Evolutionary conservation across 1,284 basidiomycete genomes (phyloP).

Genomic region (Violaceomyces palustris): DNA sequence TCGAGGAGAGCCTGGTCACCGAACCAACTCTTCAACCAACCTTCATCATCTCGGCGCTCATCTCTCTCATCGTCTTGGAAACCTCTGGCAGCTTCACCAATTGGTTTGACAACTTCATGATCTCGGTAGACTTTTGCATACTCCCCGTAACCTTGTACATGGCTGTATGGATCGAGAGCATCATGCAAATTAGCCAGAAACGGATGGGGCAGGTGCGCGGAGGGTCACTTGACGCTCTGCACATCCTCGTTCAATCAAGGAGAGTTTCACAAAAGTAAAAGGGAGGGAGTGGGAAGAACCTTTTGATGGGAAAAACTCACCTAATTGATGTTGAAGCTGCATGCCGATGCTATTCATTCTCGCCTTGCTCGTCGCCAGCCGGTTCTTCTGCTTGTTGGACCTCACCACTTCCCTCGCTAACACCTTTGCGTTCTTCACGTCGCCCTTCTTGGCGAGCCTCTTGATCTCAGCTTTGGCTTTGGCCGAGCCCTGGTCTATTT

Average conservation of each 20-base stretch:
- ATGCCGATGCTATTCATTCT: conserved; percentile 82
- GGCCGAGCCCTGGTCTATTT: conserved; percentile 76
- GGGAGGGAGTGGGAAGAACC: too few relatives aligned
- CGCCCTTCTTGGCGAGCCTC: conserved; percentile 82
- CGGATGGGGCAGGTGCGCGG: too few relatives aligned
- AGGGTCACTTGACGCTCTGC: too few relatives aligned
- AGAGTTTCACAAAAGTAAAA: too few relatives aligned
- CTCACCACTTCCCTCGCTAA: conserved; percentile 90
- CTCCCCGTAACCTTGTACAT: conserved; percentile 96
- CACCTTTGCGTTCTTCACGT: conserved; percentile 84
- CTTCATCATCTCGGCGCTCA: conserved; percentile 99
- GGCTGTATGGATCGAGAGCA: too few relatives aligned
- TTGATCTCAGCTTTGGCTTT: conserved; percentile 82
- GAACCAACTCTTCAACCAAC: too few relatives aligned
- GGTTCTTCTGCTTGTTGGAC: conserved; percentile 88
- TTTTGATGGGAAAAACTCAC: conserved; percentile 61
- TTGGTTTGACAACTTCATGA: conserved; percentile 94
- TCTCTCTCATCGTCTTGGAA: conserved; percentile 85
- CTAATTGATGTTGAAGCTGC: conserved; percentile 87
- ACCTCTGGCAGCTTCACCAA: conserved; percentile 89
- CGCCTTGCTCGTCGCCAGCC: conserved; percentile 86
- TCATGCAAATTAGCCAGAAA: too few relatives aligned
- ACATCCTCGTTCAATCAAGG: too few relatives aligned
- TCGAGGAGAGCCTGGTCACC: too few relatives aligned
- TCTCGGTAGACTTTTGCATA: conserved; percentile 94